Percentiles rank a stretch among this genome's conserved stretches.
Conservation (phyloP, 169 alveolate species). For the Plasmodium gallinaceum region DNA sequence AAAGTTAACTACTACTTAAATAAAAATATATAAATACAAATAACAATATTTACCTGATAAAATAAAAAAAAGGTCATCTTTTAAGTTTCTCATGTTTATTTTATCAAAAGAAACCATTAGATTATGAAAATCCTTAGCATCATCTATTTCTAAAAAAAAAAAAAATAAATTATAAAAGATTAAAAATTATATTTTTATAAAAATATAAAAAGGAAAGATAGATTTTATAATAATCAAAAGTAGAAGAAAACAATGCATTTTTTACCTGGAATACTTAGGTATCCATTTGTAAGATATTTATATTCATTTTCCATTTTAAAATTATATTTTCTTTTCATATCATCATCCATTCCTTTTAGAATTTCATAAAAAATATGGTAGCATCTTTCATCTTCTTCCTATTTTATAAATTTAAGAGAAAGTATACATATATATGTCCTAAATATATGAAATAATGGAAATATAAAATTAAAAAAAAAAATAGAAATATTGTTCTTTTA, state of each 20-base stretch:
- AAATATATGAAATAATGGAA: not conserved
- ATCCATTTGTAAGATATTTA: conserved; percentile 49
- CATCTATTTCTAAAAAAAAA: conserved; percentile 45
- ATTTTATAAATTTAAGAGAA: not conserved
- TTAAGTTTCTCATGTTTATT: conserved; percentile 52
- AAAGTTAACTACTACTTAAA: not conserved
- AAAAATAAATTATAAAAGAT: conserved; percentile 5
- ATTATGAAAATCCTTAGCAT: conserved; percentile 34
- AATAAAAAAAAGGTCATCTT: conserved; percentile 43
- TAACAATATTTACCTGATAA: conserved; percentile 43
- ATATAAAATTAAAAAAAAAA: not conserved
- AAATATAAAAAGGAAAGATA: not conserved
- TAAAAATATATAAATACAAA: not conserved
- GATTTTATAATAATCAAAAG: not conserved
- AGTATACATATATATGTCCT: not conserved
- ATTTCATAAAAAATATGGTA: conserved; percentile 82
- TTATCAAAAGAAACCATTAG: conserved; percentile 51
- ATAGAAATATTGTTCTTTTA: not conserved
- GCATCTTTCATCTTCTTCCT: conserved; percentile 80
- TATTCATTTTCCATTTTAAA: conserved; percentile 42
- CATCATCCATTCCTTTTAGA: conserved; percentile 70
- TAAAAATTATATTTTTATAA: not conserved
- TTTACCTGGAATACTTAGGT: conserved; percentile 40
- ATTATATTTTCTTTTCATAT: conserved; percentile 64
- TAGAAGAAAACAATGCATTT: no score